Conservation (phyloP, 1,139 yeast species). For the Suhomyces bolitotheri region DNA sequence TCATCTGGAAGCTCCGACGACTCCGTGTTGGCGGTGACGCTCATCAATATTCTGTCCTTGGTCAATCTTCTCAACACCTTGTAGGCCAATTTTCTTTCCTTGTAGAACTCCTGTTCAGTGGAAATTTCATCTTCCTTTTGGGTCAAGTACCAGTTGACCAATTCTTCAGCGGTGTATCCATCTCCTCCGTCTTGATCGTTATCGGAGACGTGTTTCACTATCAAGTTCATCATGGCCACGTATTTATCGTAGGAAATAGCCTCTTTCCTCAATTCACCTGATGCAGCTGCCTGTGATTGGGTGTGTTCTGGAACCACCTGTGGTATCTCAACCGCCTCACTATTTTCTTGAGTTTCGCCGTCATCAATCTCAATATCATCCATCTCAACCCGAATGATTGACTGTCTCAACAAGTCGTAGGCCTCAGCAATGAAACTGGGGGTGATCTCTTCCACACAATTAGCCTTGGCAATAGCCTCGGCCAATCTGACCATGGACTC, state of each 20-base stretch:
- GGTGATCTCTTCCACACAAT: conserved; percentile 86
- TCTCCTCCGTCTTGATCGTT: conserved; percentile 53
- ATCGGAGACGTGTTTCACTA: conserved; percentile 71
- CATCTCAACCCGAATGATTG: conserved; percentile 90
- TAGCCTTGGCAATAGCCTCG: conserved; percentile 97
- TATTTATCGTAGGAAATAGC: conserved; percentile 81
- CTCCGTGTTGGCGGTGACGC: conserved; percentile 41
- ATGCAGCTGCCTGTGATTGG: conserved; percentile 8
- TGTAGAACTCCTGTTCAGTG: conserved; percentile 69
- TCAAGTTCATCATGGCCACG: conserved; percentile 75
- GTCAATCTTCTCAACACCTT: conserved; percentile 85
- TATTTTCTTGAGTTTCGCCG: conserved; percentile 13
- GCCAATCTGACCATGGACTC: conserved; percentile 91
- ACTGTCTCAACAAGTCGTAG: conserved; percentile 82
- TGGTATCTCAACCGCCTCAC: conserved; percentile 3
- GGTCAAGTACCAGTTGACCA: conserved; percentile 79
- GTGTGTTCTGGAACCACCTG: conserved; percentile 13
- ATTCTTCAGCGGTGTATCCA: conserved; percentile 69
- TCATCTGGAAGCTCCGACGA: conserved; percentile 9
- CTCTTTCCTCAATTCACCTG: conserved; percentile 17
- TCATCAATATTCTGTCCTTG: conserved; percentile 83
- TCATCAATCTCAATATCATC: conserved; percentile 89
- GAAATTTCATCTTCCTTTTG: conserved; percentile 72
- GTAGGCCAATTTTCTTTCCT: conserved; percentile 68
- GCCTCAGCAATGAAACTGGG: conserved; percentile 93